Percentiles rank a stretch among this genome's conserved stretches.
Evolutionary conservation across 2,329 filamentous ascomycete species (phyloP).

Genomic region (Xylaria polymorpha): DNA sequence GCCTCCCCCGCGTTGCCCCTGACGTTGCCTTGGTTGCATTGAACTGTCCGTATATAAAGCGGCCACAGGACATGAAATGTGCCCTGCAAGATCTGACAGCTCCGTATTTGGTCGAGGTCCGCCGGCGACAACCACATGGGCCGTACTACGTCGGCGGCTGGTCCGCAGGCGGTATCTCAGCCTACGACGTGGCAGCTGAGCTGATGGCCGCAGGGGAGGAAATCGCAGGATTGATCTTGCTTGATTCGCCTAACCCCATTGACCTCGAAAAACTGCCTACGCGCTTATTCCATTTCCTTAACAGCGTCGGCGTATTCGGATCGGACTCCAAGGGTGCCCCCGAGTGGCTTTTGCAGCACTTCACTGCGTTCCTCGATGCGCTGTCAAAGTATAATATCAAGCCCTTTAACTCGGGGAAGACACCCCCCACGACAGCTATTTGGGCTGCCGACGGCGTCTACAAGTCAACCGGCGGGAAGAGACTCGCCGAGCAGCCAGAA

Average conservation of each 20-base stretch:
- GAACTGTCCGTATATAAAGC: slow-evolving; percentile 26
- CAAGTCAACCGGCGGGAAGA: slow-evolving; percentile 3
- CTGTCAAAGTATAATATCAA: slow-evolving; percentile 17
- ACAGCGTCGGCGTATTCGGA: background rate
- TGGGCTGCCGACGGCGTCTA: slow-evolving; percentile 30
- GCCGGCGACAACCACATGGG: slow-evolving; percentile 29
- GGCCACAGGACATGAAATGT: slow-evolving; percentile 14
- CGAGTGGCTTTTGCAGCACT: slow-evolving; percentile 26
- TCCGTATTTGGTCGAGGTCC: slow-evolving; percentile 23
- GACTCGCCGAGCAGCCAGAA: slow-evolving; percentile 8
- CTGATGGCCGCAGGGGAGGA: slow-evolving; percentile 15
- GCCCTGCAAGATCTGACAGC: slow-evolving; percentile 7
- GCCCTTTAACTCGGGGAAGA: slow-evolving; percentile 1
- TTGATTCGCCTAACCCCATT: slow-evolving; percentile 26
- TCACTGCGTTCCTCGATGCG: slow-evolving; percentile 27
- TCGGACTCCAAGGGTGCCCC: background rate
- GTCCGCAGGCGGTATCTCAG: slow-evolving; percentile 30
- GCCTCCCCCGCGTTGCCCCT: slow-evolving; percentile 7
- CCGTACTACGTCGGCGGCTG: slow-evolving; percentile 32
- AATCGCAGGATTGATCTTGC: slow-evolving; percentile 19
- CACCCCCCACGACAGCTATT: slow-evolving; percentile 15
- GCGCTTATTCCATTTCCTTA: background rate
- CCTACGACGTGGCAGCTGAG: slow-evolving; percentile 21
- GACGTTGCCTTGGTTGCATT: slow-evolving; percentile 18
- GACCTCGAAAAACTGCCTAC: background rate